phyloP scores from a whole-genome alignment of 805 yeast species.

The Helenozyma rhizophorensis region DNA sequence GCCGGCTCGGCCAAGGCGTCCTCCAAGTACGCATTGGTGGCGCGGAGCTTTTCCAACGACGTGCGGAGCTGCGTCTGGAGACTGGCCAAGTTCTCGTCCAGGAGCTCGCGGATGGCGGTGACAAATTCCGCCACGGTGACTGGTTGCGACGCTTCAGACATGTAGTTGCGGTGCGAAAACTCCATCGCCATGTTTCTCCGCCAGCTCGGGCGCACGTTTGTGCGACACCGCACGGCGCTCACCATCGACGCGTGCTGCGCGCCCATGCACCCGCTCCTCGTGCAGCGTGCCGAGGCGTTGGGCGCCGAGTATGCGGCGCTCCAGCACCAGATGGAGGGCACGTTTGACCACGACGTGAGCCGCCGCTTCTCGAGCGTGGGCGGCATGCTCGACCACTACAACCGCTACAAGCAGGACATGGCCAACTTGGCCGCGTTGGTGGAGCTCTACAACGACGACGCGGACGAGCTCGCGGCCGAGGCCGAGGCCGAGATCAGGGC shows the following conservation, averaged over 20 bases:
- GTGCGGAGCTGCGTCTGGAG: conserved; percentile 17
- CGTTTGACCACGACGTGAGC: conserved; percentile 31
- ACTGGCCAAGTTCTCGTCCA: conserved; percentile 33
- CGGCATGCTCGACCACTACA: conserved; percentile 28
- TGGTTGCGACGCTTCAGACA: conserved; percentile 23
- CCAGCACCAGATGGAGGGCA: conserved; percentile 26
- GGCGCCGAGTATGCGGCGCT: conserved; percentile 23
- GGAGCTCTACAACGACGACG: conserved; percentile 22
- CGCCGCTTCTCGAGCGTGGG: conserved; percentile 30
- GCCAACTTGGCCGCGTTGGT: conserved; percentile 22
- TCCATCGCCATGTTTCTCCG: background rate
- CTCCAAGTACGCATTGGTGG: conserved; percentile 48
- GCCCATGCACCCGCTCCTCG: conserved; percentile 36
- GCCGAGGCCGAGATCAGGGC: conserved; percentile 58
- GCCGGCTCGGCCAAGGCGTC: conserved; percentile 30
- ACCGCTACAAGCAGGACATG: conserved; percentile 23
- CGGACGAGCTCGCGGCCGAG: conserved; percentile 40
- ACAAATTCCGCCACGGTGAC: conserved; percentile 40
- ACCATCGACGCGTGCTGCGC: conserved; percentile 3
- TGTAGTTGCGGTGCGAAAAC: conserved; percentile 1
- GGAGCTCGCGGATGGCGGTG: conserved; percentile 49
- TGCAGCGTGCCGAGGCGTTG: conserved; percentile 33
- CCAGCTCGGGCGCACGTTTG: background rate
- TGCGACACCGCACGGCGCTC: background rate
- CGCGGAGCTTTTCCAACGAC: conserved; percentile 34